These are phyloP conservation scores for Kodamaea sagamina DNA, from an alignment of 805 yeast species.

Conservation along the genomic window DNA sequence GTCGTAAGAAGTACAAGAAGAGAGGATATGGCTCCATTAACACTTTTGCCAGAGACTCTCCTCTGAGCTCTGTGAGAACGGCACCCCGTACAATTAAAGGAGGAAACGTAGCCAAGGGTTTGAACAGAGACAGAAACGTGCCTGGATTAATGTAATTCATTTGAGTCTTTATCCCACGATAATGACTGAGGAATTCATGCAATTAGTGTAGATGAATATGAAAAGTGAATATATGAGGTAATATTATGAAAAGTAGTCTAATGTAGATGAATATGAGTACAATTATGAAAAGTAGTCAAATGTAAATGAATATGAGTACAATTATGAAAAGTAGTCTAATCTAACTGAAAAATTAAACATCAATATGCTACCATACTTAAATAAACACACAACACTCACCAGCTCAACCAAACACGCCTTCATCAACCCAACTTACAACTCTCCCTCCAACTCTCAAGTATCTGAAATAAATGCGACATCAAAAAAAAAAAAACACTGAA, in stretches of 20 bases:
- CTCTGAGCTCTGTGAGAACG: constrained; percentile 4
- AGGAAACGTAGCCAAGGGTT: constrained; percentile 21
- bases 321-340: too few relatives aligned
- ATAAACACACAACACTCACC: not conserved
- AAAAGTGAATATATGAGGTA: too few relatives aligned
- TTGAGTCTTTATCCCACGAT: too few relatives aligned
- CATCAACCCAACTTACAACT: not conserved
- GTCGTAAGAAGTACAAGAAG: constrained; percentile 18
- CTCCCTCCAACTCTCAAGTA: not conserved
- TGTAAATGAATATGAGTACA: too few relatives aligned
- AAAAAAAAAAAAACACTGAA: not conserved
- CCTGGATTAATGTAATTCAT: constrained; percentile 19
- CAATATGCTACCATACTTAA: not conserved
- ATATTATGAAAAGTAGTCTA: too few relatives aligned
- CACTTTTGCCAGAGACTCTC: not conserved
- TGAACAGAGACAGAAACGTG: constrained; percentile 28
- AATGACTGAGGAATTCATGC: too few relatives aligned
- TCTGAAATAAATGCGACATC: not conserved
- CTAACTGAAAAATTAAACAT: too few relatives aligned
- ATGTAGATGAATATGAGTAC: too few relatives aligned
- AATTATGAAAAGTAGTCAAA: too few relatives aligned
- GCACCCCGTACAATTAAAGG: constrained; percentile 31
- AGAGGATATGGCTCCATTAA: constrained; percentile 21
- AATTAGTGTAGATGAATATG: too few relatives aligned
- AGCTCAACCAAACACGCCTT: too few relatives aligned